These are phyloP conservation scores for Fagopyrum esculentum DNA, from an alignment of 148 eudicot genomes.

Conservation along the genomic window DNA sequence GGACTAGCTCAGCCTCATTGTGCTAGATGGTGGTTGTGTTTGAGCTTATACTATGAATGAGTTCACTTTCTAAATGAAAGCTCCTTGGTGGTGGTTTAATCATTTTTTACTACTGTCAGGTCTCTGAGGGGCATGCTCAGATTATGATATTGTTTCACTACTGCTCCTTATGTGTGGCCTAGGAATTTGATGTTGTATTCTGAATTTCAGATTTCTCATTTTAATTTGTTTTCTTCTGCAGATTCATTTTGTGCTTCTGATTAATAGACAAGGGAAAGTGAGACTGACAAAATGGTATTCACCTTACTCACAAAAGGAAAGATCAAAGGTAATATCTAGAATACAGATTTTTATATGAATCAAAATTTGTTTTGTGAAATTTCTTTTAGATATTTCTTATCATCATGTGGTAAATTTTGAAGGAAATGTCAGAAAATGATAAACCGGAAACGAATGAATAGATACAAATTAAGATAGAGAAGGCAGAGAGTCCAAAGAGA, in stretches of 20 bases:
- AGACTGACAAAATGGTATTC: conserved; percentile 94
- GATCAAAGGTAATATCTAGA: conserved; percentile 50
- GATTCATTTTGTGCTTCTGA: conserved; percentile 84
- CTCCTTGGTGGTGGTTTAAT: no score
- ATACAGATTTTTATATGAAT: background rate
- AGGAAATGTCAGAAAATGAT: no score
- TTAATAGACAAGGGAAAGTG: conserved; percentile 91
- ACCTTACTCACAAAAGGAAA: conserved; percentile 82
- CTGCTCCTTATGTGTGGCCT: no score
- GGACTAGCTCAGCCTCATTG: no score
- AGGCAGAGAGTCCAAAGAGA: background rate
- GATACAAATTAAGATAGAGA: background rate
- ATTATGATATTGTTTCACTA: background rate
- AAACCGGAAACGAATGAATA: background rate
- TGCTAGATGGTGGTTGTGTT: no score
- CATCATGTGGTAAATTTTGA: background rate
- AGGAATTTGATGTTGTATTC: background rate
- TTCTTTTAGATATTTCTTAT: background rate
- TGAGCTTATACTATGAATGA: no score
- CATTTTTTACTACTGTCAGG: background rate
- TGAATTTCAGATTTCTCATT: background rate
- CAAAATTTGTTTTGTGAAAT: background rate
- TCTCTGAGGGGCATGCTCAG: background rate
- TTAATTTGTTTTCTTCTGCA: conserved; percentile 21
- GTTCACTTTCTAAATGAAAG: no score